phyloP scores from a whole-genome alignment of 768 basidiomycete genomes.

The Boletus barrowsii region DNA sequence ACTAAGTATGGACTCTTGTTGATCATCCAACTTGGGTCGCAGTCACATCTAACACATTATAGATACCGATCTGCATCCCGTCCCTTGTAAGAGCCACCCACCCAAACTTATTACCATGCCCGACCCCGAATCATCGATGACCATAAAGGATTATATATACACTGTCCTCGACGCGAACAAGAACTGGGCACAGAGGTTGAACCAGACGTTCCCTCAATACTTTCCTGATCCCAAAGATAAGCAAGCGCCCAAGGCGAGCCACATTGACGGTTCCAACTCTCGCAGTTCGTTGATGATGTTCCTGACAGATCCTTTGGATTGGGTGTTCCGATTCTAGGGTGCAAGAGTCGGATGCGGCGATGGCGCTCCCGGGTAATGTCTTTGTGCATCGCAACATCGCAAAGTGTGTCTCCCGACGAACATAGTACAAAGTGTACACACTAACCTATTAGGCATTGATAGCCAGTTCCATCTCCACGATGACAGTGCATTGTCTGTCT shows the following conservation, averaged over 20 bases:
- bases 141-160: not conserved
- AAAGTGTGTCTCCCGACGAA: slow-evolving; percentile 48
- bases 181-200: slow-evolving; percentile 21
- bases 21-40: not conserved
- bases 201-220: slow-evolving; percentile 21
- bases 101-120: not conserved
- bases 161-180: slow-evolving; percentile 11
- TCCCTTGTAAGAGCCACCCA: not conserved
- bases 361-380: slow-evolving; percentile 69
- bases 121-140: not conserved
- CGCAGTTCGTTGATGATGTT: not conserved
- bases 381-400: slow-evolving; percentile 88
- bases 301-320: slow-evolving; percentile 65
- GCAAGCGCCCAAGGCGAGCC: slow-evolving; percentile 22
- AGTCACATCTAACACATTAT: not conserved
- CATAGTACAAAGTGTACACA: not conserved
- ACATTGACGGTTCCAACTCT: not conserved
- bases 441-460: not conserved
- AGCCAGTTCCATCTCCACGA: slow-evolving; percentile 75
- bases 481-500: slow-evolving; percentile 63
- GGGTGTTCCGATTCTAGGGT: slow-evolving; percentile 85
- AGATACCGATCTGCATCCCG: too few relatives aligned
- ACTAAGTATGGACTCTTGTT: too few relatives aligned
- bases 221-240: slow-evolving; percentile 9
- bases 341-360: slow-evolving; percentile 72